phyloP scores from a whole-genome alignment of 139 green algal species.

The Nannochloris sp. region DNA sequence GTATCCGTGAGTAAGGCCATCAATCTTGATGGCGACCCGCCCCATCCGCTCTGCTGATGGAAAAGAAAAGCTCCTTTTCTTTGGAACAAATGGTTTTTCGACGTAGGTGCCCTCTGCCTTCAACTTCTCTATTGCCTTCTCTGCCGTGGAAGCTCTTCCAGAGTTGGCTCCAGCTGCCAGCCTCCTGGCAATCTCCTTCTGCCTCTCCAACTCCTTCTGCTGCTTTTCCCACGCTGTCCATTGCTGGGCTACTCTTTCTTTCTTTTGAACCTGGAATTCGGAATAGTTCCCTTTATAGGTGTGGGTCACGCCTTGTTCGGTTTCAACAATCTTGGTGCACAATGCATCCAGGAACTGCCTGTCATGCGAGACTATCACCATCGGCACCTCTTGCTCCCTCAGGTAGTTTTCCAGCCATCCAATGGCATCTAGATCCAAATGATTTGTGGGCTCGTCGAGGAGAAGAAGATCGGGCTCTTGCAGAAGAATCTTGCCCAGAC shows the following conservation, averaged over 20 bases:
- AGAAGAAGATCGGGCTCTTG: constrained; percentile 87
- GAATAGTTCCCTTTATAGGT: constrained; percentile 72
- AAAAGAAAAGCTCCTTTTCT: constrained; percentile 61
- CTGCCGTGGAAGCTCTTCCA: constrained; percentile 68
- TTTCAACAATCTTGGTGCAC: constrained; percentile 94
- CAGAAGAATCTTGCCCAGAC: constrained; percentile 96
- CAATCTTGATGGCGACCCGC: constrained; percentile 46
- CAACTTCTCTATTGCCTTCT: constrained; percentile 88
- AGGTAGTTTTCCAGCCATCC: constrained; percentile 97
- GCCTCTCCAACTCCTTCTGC: constrained; percentile 89
- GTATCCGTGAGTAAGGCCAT: constrained; percentile 84
- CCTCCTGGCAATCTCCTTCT: constrained; percentile 62
- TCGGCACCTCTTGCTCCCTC: constrained; percentile 67
- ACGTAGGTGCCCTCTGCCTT: constrained; percentile 54
- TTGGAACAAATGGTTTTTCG: constrained; percentile 77
- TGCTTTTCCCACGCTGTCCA: constrained; percentile 88
- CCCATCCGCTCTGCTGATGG: constrained; percentile 66
- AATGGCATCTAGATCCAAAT: constrained; percentile 95
- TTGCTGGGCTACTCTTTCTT: constrained; percentile 60
- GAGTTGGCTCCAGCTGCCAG: constrained; percentile 56
- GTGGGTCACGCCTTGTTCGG: constrained; percentile 73
- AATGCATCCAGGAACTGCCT: constrained; percentile 96
- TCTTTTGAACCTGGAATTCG: constrained; percentile 40
- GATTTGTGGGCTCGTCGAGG: constrained; percentile 98
- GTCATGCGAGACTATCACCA: constrained; percentile 96